These are phyloP conservation scores for Phytopythium aichiense DNA, from an alignment of 352 stramenopile genomes.

Conservation along the genomic window DNA sequence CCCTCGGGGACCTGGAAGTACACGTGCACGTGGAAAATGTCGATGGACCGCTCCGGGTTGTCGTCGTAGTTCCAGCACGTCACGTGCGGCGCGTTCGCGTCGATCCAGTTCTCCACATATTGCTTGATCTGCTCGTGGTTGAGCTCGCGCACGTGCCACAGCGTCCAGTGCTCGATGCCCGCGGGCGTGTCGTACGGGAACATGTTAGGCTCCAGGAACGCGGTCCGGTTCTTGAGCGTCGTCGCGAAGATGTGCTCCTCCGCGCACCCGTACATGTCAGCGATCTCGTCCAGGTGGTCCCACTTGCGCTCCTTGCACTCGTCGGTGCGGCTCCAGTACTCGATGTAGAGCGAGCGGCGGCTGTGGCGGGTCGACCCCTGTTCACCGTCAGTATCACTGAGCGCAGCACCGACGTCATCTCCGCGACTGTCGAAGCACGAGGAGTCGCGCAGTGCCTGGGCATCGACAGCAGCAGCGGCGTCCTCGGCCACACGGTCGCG, in stretches of 20 bases:
- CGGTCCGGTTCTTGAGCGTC: conserved; percentile 75
- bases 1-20: conserved; percentile 72
- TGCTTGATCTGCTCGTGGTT: conserved; percentile 81
- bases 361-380: conserved; percentile 34
- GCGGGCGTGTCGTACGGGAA: conserved; percentile 86
- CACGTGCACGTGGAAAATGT: conserved; percentile 90
- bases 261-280: conserved; percentile 61
- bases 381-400: conserved; percentile 47
- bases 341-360: conserved; percentile 80
- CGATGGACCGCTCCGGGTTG: conserved; percentile 85
- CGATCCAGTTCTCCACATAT: conserved; percentile 88
- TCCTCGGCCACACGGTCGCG: conserved; percentile 31
- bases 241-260: conserved; percentile 85
- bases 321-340: conserved; percentile 87
- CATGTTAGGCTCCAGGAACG: conserved; percentile 86
- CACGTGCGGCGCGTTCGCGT: conserved; percentile 77
- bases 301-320: conserved; percentile 88
- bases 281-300: conserved; percentile 83
- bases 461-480: conserved; percentile 7
- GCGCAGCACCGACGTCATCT: conserved; percentile 21
- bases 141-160: conserved; percentile 80
- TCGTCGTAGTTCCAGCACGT: conserved; percentile 86
- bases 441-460: conserved; percentile 3
- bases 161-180: conserved; percentile 87
- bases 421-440: conserved; percentile 3